These are phyloP conservation scores for Niebla homalea DNA, from an alignment of 495 filamentous ascomycete genomes.

Conservation along the genomic window DNA sequence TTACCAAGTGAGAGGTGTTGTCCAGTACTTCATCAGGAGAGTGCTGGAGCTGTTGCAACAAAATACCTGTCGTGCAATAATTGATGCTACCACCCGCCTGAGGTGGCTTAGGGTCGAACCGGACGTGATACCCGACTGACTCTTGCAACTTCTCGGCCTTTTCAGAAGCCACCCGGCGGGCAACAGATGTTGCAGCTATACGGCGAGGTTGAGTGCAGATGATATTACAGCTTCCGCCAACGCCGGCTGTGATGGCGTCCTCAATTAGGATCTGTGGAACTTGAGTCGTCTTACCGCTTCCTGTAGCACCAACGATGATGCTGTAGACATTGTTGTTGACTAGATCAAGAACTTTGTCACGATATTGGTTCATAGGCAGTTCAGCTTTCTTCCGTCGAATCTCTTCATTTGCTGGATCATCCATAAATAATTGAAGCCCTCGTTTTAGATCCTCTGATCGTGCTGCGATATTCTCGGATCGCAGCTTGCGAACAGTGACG, in stretches of 20 bases:
- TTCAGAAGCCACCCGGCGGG: slow-evolving; percentile 41
- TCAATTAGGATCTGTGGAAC: slow-evolving; percentile 47
- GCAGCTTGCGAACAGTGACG: slow-evolving; percentile 13
- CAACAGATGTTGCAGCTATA: slow-evolving; percentile 43
- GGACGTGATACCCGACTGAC: slow-evolving; percentile 40
- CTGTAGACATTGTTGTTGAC: slow-evolving; percentile 36
- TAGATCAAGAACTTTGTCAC: slow-evolving; percentile 31
- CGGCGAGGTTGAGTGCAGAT: slow-evolving; percentile 47
- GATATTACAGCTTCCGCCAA: slow-evolving; percentile 35
- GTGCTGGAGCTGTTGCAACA: slow-evolving; percentile 36
- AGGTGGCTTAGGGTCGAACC: slow-evolving; percentile 34
- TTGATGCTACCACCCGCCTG: slow-evolving; percentile 32
- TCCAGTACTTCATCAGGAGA: slow-evolving; percentile 28
- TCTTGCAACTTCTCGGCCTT: slow-evolving; percentile 34
- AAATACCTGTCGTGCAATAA: slow-evolving; percentile 46
- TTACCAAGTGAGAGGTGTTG: slow-evolving; percentile 37
- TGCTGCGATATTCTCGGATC: slow-evolving; percentile 10
- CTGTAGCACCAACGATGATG: slow-evolving; percentile 44
- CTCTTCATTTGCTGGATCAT: slow-evolving; percentile 19
- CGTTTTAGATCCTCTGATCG: slow-evolving; percentile 20
- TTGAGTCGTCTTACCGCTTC: slow-evolving; percentile 50
- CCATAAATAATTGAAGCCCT: slow-evolving; percentile 19
- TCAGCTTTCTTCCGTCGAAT: slow-evolving; percentile 26
- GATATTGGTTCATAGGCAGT: slow-evolving; percentile 38
- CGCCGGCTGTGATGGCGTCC: slow-evolving; percentile 29